phyloP scores from a whole-genome alignment of 345 rosid genomes.

The Hevea brasiliensis region DNA sequence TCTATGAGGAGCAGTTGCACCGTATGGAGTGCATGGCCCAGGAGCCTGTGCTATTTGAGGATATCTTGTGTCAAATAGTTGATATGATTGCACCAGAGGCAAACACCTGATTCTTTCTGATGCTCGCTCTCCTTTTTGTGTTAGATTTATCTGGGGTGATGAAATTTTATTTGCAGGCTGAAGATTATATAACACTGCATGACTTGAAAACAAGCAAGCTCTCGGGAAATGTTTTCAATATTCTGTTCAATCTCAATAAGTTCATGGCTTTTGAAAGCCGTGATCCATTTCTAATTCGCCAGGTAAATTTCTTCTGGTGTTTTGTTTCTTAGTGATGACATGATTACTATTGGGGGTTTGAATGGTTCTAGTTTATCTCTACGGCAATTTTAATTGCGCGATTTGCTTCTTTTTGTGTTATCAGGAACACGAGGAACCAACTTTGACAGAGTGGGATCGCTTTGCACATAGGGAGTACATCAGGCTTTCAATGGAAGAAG shows the following conservation, averaged over 20 bases:
- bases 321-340: neutral
- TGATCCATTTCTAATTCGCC: constrained; percentile 36
- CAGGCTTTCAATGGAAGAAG: constrained; percentile 40
- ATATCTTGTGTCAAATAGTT: constrained; percentile 35
- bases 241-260: constrained; percentile 35
- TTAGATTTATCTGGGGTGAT: neutral
- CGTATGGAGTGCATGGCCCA: constrained; percentile 38
- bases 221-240: constrained; percentile 35
- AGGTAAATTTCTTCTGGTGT: constrained; percentile 11
- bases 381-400: neutral
- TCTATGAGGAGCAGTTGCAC: constrained; percentile 38
- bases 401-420: constrained; percentile 5
- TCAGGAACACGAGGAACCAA: constrained; percentile 90
- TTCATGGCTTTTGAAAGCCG: constrained; percentile 37
- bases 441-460: constrained; percentile 95
- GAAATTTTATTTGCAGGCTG: constrained; percentile 22
- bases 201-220: constrained; percentile 32
- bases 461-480: constrained; percentile 73
- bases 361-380: neutral
- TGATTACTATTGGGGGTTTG: neutral
- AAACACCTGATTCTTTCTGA: neutral
- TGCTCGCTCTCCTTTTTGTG: neutral
- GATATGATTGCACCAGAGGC: constrained; percentile 38
- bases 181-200: constrained; percentile 27
- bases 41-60: constrained; percentile 36